A percentile compares a stretch with the other conserved stretches of the same genome.
These are phyloP conservation scores for Hypoxylon sp. DNA, from an alignment of 2,329 filamentous ascomycete genomes.

Conservation along the genomic window DNA sequence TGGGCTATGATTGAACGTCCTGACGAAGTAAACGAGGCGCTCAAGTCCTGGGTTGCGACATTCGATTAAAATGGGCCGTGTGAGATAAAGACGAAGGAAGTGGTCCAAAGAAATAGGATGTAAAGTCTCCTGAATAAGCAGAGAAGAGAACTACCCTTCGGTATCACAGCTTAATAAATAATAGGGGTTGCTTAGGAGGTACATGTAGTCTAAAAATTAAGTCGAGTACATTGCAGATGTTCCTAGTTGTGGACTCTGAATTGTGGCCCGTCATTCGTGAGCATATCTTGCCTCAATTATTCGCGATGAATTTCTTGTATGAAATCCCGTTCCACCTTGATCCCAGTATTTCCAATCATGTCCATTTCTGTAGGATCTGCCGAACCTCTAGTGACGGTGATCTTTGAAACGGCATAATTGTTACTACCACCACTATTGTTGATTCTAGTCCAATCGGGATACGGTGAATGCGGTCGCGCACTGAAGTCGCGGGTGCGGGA, in stretches of 20 bases:
- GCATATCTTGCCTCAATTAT: background rate
- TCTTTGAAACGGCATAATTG: slow-evolving; percentile 28
- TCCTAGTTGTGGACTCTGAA: background rate
- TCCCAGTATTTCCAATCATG: slow-evolving; percentile 20
- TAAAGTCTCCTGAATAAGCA: background rate
- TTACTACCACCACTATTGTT: slow-evolving; percentile 23
- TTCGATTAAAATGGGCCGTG: slow-evolving; percentile 3
- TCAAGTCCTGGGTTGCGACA: slow-evolving; percentile 23
- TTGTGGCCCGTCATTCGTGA: background rate
- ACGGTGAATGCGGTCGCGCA: slow-evolving; percentile 17
- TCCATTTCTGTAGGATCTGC: slow-evolving; percentile 27
- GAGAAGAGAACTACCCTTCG: background rate
- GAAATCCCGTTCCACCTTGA: slow-evolving; percentile 39
- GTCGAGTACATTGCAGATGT: background rate
- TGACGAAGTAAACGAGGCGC: slow-evolving; percentile 14
- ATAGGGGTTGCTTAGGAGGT: background rate
- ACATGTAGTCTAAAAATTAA: background rate
- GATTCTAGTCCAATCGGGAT: slow-evolving; percentile 44
- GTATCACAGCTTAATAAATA: background rate
- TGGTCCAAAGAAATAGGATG: background rate
- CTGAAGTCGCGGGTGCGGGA: slow-evolving; percentile 20
- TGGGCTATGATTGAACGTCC: slow-evolving; percentile 28
- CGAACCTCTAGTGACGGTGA: slow-evolving; percentile 29
- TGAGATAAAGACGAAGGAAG: background rate
- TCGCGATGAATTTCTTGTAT: slow-evolving; percentile 37